Evolutionary conservation across 371 early-diverging fungal genomes (phyloP), one percentile per base, ranked within the genome.

Genomic region (Chytridiales sp.): DNA sequence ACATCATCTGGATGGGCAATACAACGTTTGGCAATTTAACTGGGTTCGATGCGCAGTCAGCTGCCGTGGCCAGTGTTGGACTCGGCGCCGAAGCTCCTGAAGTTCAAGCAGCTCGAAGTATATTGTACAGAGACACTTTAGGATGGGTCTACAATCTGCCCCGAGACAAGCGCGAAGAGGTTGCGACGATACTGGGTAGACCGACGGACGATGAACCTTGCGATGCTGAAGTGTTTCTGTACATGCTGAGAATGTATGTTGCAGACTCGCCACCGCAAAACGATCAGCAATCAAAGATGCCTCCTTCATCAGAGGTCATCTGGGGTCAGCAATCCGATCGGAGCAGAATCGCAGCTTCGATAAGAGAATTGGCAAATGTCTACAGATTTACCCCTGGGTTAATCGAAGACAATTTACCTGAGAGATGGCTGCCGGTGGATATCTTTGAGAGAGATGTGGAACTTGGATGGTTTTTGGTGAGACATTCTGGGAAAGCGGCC

Each of bases 371-470:
- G 27, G 31, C 42, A 24, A 65, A 65, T 41, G 61, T 65, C 22
- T 65, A 56, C 36, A 59, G 66, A n/a, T 65, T 65, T 34, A 47
- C 60, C 8, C 66, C 66, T 17, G 66, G 66, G 0, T 27, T 65
- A 8, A 54, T 65, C 54, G 42, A 46, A 3, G 54, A 43, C 0
- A 17, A 21, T 9, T 41, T 65, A 35, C 54, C 44, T 11, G 39
- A 21, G 15, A 56, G 56, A 11, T 65, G 66, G 66, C 29, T 65
- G 30, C 60, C 66, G 22, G 46, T 56, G 17, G 66, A 60, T 27
- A 27, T 60, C n/a, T 65, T 65, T 55, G 66, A 65, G 40, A 27
- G 48, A 34, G 66, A 65, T 48, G 60, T 60, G 19, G 66, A 65
- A 47, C 60, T 65, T 5, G 66, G 60, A 5, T 65, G 66, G 66